Evolutionary conservation across 768 basidiomycete genomes (phyloP).

Genomic region (Nevesoporus exiguus): DNA sequence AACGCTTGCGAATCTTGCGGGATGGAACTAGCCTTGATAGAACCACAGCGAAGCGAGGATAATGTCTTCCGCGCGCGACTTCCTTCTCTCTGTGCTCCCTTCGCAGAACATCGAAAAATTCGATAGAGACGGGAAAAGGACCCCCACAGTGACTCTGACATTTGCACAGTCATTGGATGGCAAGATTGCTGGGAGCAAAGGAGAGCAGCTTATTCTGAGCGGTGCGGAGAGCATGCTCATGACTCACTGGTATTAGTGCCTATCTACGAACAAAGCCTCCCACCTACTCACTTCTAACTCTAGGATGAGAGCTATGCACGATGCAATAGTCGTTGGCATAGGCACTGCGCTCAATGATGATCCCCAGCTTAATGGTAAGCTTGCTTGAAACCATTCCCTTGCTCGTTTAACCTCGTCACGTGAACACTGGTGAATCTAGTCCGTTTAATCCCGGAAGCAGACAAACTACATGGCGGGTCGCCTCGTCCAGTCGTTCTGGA

Average conservation of each 20-base stretch:
- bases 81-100: constrained; percentile 30
- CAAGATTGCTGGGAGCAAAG: constrained; percentile 75
- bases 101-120: constrained; percentile 6
- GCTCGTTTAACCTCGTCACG: neutral
- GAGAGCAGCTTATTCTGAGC: constrained; percentile 77
- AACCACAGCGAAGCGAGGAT: neutral
- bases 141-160: constrained; percentile 73
- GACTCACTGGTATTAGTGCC: constrained; percentile 76
- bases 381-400: neutral
- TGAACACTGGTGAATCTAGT: constrained; percentile 34
- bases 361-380: constrained; percentile 88
- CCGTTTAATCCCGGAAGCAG: constrained; percentile 48
- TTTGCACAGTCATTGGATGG: constrained; percentile 87
- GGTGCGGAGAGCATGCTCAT: constrained; percentile 85
- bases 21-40: no score
- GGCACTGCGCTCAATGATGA: constrained; percentile 90
- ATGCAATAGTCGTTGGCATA: constrained; percentile 87
- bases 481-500: constrained; percentile 88
- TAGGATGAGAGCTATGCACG: constrained; percentile 91
- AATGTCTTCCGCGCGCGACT: constrained; percentile 20
- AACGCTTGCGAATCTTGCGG: no score
- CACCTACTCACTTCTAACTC: constrained; percentile 2
- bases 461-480: constrained; percentile 38
- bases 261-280: neutral
- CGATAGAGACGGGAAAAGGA: constrained; percentile 17